These are phyloP conservation scores for Lactuca saligna DNA, from an alignment of 129 eudicot genomes.

Conservation along the genomic window DNA sequence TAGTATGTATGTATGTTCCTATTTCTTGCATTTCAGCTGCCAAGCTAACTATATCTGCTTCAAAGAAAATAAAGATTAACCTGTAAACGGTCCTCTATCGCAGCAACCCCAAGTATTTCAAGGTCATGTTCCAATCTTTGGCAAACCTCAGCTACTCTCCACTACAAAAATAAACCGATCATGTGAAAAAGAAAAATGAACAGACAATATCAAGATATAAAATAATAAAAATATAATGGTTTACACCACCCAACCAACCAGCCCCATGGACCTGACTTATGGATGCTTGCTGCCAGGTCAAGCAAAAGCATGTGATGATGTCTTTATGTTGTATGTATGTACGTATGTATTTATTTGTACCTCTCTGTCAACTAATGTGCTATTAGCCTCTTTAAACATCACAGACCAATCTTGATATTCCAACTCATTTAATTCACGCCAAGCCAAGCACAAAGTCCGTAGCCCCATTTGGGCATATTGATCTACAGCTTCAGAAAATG, in stretches of 20 bases:
- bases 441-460: constrained; percentile 91
- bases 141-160: constrained; percentile 98
- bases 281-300: no score
- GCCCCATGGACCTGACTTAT: no score
- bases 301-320: no score
- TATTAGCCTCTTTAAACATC: constrained; percentile 88
- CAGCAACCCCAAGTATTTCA: constrained; percentile 94
- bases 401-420: constrained; percentile 90
- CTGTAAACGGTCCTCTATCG: constrained; percentile 98
- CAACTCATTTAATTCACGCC: constrained; percentile 81
- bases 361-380: constrained; percentile 95
- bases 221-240: no score
- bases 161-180: constrained; percentile 36
- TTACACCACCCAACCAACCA: no score
- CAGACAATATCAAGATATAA: no score
- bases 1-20: no score
- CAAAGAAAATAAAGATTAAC: constrained; percentile 30
- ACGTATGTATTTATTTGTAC: constrained; percentile 25
- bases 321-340: no score
- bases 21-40: not conserved
- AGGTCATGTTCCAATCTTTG: constrained; percentile 82
- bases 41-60: not conserved
- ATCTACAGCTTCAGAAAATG: constrained; percentile 88
- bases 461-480: constrained; percentile 89
- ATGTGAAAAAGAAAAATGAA: no score